Evolutionary conservation across 2,329 filamentous ascomycete genomes (phyloP).

Genomic region (Scytalidium lignicola): DNA sequence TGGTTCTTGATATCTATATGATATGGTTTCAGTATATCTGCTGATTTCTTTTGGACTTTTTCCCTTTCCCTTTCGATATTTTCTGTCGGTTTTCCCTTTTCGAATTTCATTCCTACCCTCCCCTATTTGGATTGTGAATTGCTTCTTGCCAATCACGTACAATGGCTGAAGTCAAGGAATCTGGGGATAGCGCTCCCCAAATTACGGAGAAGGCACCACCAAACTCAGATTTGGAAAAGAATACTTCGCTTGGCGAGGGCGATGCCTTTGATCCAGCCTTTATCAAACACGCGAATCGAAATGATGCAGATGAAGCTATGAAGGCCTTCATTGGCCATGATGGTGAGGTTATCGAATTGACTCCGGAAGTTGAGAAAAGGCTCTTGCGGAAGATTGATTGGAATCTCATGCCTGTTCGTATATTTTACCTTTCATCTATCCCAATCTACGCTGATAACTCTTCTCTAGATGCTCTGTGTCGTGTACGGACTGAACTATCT

Average conservation of each 20-base stretch:
- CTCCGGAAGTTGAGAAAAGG: constrained; percentile 33
- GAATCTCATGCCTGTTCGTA: constrained; percentile 36
- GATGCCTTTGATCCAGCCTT: constrained; percentile 15
- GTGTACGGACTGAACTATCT: constrained; percentile 56
- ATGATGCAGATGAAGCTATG: constrained; percentile 39
- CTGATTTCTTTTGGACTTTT: background rate
- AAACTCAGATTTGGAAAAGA: background rate
- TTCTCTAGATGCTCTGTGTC: constrained; percentile 42
- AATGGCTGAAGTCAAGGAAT: background rate
- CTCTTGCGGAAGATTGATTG: constrained; percentile 41
- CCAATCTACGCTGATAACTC: constrained; percentile 1
- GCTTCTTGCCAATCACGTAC: too few relatives aligned
- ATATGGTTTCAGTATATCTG: background rate
- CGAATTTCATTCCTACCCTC: background rate
- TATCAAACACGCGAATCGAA: constrained; percentile 31
- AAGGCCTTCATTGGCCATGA: constrained; percentile 34
- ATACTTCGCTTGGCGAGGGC: constrained; percentile 13
- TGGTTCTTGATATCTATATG: too few relatives aligned
- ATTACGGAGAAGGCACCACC: background rate
- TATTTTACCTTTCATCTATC: background rate
- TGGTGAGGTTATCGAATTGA: constrained; percentile 32
- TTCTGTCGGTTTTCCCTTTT: too few relatives aligned
- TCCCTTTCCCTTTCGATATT: background rate
- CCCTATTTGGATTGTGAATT: too few relatives aligned
- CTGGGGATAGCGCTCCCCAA: background rate